Percentiles rank a stretch among this genome's conserved stretches.
Conservation (phyloP, 2,329 filamentous ascomycete species). For the Pezicula carpinea region DNA sequence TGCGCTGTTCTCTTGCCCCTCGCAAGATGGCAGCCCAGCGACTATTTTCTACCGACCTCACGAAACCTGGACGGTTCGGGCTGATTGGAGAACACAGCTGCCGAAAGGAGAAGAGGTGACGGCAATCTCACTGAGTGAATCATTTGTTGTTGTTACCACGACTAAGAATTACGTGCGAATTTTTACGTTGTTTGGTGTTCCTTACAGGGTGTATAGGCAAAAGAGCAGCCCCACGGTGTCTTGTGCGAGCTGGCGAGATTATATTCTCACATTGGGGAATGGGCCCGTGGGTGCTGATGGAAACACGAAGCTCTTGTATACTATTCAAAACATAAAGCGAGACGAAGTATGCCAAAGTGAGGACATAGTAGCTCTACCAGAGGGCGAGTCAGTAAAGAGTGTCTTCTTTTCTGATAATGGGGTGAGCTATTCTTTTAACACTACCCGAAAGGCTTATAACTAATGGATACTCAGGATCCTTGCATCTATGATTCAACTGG, state of each 20-base stretch:
- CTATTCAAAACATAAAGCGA: slow-evolving; percentile 88
- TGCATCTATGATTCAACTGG: slow-evolving; percentile 95
- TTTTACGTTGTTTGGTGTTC: slow-evolving; percentile 88
- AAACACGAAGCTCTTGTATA: slow-evolving; percentile 74
- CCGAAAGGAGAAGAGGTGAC: slow-evolving; percentile 81
- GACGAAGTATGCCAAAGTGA: slow-evolving; percentile 94
- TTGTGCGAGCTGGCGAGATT: slow-evolving; percentile 91
- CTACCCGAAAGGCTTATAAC: background rate
- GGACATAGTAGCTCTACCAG: slow-evolving; percentile 80
- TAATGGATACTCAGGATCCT: slow-evolving; percentile 58
- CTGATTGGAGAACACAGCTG: slow-evolving; percentile 86
- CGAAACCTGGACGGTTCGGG: slow-evolving; percentile 88
- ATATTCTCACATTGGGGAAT: slow-evolving; percentile 94
- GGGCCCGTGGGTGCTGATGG: slow-evolving; percentile 79
- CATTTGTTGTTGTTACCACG: slow-evolving; percentile 86
- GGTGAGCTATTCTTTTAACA: slow-evolving; percentile 44
- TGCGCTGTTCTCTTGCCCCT: slow-evolving; percentile 77
- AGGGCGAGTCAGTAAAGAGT: slow-evolving; percentile 67
- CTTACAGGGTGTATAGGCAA: slow-evolving; percentile 82
- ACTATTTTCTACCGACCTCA: slow-evolving; percentile 95
- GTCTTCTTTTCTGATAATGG: slow-evolving; percentile 91
- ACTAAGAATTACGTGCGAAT: slow-evolving; percentile 84
- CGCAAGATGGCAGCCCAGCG: slow-evolving; percentile 60
- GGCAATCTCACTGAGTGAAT: slow-evolving; percentile 86
- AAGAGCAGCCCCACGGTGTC: slow-evolving; percentile 88